phyloP scores from a whole-genome alignment of 163 green algal genomes.

The Smithsoniella earleae region DNA sequence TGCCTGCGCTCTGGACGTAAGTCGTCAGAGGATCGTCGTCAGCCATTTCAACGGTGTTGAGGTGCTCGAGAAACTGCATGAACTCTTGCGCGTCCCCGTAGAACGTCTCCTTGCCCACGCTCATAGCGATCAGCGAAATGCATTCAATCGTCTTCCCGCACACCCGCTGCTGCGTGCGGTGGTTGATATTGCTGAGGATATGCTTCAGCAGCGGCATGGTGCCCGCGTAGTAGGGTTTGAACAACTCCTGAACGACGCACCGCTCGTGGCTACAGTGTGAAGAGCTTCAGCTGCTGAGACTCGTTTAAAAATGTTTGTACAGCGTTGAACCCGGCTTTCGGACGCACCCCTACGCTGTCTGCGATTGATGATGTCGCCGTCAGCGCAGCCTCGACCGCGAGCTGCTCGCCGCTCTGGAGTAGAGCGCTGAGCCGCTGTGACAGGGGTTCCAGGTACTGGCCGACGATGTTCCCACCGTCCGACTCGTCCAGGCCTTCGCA shows the following conservation, averaged over 20 bases:
- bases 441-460: slow-evolving; percentile 84
- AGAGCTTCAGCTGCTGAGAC: no score
- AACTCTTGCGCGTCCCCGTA: slow-evolving; percentile 11
- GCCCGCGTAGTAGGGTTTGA: slow-evolving; percentile 88
- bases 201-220: slow-evolving; percentile 88
- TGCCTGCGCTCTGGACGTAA: slow-evolving; percentile 56
- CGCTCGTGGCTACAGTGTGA: no score
- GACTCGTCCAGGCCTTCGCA: slow-evolving; percentile 65
- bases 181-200: slow-evolving; percentile 64
- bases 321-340: no score
- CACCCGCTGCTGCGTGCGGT: slow-evolving; percentile 69
- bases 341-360: slow-evolving; percentile 65
- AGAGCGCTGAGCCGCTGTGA: slow-evolving; percentile 40
- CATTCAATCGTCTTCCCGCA: slow-evolving; percentile 94
- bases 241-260: slow-evolving; percentile 56
- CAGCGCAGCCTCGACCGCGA: slow-evolving; percentile 85
- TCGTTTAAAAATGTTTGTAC: no score
- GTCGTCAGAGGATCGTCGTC: slow-evolving; percentile 46
- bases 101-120: slow-evolving; percentile 11
- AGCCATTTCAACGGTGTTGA: slow-evolving; percentile 37
- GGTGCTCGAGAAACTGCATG: slow-evolving; percentile 6
- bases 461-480: slow-evolving; percentile 53
- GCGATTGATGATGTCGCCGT: slow-evolving; percentile 88
- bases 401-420: slow-evolving; percentile 69
- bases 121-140: slow-evolving; percentile 73